Evolutionary conservation across 2,329 filamentous ascomycete genomes (phyloP).

Genomic region (Dothideomycetes sp.): DNA sequence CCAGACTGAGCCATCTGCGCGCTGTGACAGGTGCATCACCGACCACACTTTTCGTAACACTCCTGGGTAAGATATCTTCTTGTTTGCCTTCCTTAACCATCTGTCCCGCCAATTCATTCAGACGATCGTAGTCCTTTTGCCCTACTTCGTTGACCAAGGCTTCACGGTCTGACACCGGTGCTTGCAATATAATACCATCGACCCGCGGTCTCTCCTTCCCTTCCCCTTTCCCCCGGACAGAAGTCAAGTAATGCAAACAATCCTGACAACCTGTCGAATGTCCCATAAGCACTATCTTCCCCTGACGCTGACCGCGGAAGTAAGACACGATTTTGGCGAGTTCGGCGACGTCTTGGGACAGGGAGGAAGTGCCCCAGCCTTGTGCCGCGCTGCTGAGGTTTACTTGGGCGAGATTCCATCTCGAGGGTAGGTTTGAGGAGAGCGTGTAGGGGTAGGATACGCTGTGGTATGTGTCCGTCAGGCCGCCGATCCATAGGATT

Average conservation of each 20-base stretch:
- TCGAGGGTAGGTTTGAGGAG: slow-evolving; percentile 37
- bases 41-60: slow-evolving; percentile 23
- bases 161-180: slow-evolving; percentile 69
- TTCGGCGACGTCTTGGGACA: slow-evolving; percentile 47
- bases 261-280: slow-evolving; percentile 64
- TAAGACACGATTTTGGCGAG: slow-evolving; percentile 44
- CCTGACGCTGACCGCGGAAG: slow-evolving; percentile 34
- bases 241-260: slow-evolving; percentile 53
- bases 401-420: slow-evolving; percentile 38
- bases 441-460: slow-evolving; percentile 49
- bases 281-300: slow-evolving; percentile 58
- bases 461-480: slow-evolving; percentile 60
- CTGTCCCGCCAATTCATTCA: slow-evolving; percentile 38
- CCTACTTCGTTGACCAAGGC: slow-evolving; percentile 41
- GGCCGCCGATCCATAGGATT: slow-evolving; percentile 60
- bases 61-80: slow-evolving; percentile 46
- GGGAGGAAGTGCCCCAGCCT: slow-evolving; percentile 45
- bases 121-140: slow-evolving; percentile 33
- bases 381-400: slow-evolving; percentile 44
- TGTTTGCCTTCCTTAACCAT: slow-evolving; percentile 48
- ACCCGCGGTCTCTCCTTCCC: slow-evolving; percentile 42
- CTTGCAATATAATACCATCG: slow-evolving; percentile 72
- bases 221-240: slow-evolving; percentile 27
- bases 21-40: slow-evolving; percentile 42
- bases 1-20: slow-evolving; percentile 49